Evolutionary conservation across 2,329 filamentous ascomycete genomes (phyloP), one percentile per base, ranked within the genome.

Genomic region (Colletotrichum paranaense): DNA sequence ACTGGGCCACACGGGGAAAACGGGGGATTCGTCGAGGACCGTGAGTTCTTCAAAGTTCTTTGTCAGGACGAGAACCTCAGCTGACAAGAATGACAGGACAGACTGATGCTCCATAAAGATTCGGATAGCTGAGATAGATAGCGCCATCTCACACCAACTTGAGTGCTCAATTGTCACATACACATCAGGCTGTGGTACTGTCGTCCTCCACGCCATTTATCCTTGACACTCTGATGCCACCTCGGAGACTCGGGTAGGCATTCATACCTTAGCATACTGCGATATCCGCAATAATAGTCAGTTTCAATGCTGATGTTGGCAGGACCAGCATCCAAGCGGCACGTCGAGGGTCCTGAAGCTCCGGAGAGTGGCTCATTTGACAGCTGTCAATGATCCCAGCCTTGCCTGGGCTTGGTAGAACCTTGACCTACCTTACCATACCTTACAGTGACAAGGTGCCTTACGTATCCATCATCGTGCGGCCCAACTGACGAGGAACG

Each of bases 301-400:
- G 32, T 35, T 35, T 26, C 11, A 26, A 55, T 26, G 52, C 52
- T 26, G 11, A 22, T 49, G 42, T n/a, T 49, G 59, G 19, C 59
- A 62, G 59, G n/a, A 49, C 46, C 59, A 42, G 24, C 12, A 49
- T 62, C 28, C n/a, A 11, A 38, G 62, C n/a, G 56, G 26, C 42
- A n/a, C 22, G 30, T 53, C 7, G n/a, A 58, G 53, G 66, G 58
- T 19, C 46, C 60, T 30, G 62, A 30, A 49, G 59, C 42, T 66
- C 26, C 64, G 58, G 42, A 59, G 66, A 64, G 66, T 46, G 66
- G 69, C 53, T 68, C 53, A 53, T 64, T 66, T 60, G 53, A 64
- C 70, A 72, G 59, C 66, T 69, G 70, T 69, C 66, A 69, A 14
- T 42, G n/a, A 64, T 52, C 38, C 55, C 26, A 22, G 38, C 38